A percentile compares a stretch with the other conserved stretches of the same genome.
Evolutionary conservation across 345 rosid genomes (phyloP).

Genomic region (Ceriops zippeliana): DNA sequence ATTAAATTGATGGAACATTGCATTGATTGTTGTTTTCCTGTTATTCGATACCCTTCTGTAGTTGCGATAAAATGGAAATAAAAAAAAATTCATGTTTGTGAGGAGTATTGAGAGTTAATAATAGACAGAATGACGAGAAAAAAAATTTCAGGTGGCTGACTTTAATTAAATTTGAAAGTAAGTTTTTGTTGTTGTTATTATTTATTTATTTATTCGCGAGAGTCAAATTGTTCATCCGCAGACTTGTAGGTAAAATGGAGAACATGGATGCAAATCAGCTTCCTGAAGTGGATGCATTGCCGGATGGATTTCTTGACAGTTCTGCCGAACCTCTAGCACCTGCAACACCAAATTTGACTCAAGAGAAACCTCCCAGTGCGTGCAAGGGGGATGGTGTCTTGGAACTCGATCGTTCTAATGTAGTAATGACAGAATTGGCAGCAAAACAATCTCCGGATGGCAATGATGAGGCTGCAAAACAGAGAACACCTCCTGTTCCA

Average conservation of each 20-base stretch:
- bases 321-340: conserved; percentile 53
- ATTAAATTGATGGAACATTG: too few species aligned
- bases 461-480: conserved; percentile 43
- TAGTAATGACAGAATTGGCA: conserved; percentile 10
- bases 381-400: conserved; percentile 28
- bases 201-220: too few species aligned
- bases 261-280: conserved; percentile 56
- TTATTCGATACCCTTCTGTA: too few species aligned
- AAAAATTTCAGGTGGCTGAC: too few species aligned
- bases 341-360: conserved; percentile 39
- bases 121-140: too few species aligned
- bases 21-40: too few species aligned
- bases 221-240: neutral
- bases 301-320: conserved; percentile 89
- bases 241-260: conserved; percentile 50
- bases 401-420: conserved; percentile 20
- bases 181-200: too few species aligned
- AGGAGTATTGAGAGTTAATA: too few species aligned
- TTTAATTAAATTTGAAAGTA: too few species aligned
- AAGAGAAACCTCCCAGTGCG: conserved; percentile 37
- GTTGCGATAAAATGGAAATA: too few species aligned
- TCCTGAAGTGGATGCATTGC: conserved; percentile 87
- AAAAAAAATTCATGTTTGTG: too few species aligned
- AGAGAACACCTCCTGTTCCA: conserved; percentile 63
- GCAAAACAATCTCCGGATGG: conserved; percentile 21